A percentile compares a stretch with the other conserved stretches of the same genome.
Conservation (phyloP, 495 filamentous ascomycete genomes). For the Mytilinidion resinicola region DNA sequence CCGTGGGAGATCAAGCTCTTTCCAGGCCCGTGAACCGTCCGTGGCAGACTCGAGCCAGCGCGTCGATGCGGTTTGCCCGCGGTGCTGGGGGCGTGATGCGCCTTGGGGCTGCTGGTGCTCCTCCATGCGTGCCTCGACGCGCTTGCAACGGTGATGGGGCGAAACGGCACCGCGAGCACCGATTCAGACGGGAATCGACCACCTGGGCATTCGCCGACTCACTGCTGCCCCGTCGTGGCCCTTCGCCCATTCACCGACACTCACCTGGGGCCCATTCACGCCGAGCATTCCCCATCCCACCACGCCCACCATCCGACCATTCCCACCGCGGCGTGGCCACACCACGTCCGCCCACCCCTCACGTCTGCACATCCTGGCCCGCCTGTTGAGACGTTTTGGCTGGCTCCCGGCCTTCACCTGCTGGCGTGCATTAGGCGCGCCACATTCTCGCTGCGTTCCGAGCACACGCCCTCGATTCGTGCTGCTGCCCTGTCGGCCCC, state of each 20-base stretch:
- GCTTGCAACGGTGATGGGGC: too few relatives aligned
- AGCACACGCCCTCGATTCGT: neutral
- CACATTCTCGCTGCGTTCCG: slow-evolving; percentile 20
- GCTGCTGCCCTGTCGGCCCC: too few relatives aligned
- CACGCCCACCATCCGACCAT: neutral
- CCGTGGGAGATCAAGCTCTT: slow-evolving; percentile 27
- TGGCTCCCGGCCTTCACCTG: neutral
- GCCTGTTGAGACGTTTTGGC: slow-evolving; percentile 25
- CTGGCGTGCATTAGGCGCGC: slow-evolving; percentile 14
- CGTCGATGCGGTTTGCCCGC: too few relatives aligned
- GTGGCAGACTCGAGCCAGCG: neutral
- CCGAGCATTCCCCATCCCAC: neutral
- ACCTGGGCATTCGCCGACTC: too few relatives aligned
- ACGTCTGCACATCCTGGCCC: neutral
- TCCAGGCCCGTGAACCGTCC: slow-evolving; percentile 9
- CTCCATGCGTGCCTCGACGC: too few relatives aligned
- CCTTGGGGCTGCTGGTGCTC: too few relatives aligned
- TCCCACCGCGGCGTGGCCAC: neutral
- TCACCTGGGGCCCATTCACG: neutral
- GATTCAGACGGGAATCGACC: too few relatives aligned
- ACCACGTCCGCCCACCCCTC: neutral
- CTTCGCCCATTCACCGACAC: too few relatives aligned
- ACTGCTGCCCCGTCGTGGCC: too few relatives aligned
- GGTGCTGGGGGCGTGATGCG: too few relatives aligned
- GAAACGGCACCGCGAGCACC: too few relatives aligned